A percentile compares a stretch with the other conserved stretches of the same genome.
Evolutionary conservation across 1,284 basidiomycete genomes (phyloP).

Genomic region (Wallemia hederae): DNA sequence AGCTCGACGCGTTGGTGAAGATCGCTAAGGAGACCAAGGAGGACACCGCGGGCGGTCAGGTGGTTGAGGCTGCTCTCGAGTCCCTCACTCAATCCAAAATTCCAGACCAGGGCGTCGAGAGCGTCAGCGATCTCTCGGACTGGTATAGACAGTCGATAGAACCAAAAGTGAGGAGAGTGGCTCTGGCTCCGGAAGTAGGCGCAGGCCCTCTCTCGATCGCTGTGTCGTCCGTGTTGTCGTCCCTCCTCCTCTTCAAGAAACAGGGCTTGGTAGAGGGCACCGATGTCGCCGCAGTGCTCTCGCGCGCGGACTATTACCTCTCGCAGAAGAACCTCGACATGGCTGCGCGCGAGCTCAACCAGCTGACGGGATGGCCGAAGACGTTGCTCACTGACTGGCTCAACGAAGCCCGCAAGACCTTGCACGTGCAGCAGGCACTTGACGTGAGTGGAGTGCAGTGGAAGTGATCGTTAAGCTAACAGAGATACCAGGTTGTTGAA

Average conservation of each 20-base stretch:
- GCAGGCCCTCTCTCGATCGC: slow-evolving; percentile 67
- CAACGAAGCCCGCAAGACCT: slow-evolving; percentile 50
- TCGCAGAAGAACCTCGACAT: slow-evolving; percentile 77
- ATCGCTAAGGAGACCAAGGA: slow-evolving; percentile 22
- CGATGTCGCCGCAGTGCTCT: slow-evolving; percentile 60
- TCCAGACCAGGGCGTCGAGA: slow-evolving; percentile 63
- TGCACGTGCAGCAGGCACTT: slow-evolving; percentile 80
- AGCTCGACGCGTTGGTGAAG: slow-evolving; percentile 52
- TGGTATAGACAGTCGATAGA: slow-evolving; percentile 70
- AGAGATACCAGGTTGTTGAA: slow-evolving; percentile 34
- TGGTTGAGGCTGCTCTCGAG: slow-evolving; percentile 37
- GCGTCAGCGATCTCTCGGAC: slow-evolving; percentile 53
- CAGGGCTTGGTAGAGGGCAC: slow-evolving; percentile 39
- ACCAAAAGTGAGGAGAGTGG: slow-evolving; percentile 57
- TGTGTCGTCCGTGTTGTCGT: slow-evolving; percentile 44
- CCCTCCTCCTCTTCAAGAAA: slow-evolving; percentile 46
- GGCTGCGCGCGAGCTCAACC: slow-evolving; percentile 73
- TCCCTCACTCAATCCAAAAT: slow-evolving; percentile 42
- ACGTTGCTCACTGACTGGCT: slow-evolving; percentile 68
- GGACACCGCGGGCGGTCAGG: slow-evolving; percentile 10
- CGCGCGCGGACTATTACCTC: slow-evolving; percentile 66
- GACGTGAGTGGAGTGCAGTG: slow-evolving; percentile 27
- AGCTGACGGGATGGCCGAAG: slow-evolving; percentile 59
- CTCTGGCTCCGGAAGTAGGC: slow-evolving; percentile 54
- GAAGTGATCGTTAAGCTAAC: no score